Evolutionary conservation across 192 early-diverging fungal species (phyloP).

Genomic region (Backusella mclennaniae): DNA sequence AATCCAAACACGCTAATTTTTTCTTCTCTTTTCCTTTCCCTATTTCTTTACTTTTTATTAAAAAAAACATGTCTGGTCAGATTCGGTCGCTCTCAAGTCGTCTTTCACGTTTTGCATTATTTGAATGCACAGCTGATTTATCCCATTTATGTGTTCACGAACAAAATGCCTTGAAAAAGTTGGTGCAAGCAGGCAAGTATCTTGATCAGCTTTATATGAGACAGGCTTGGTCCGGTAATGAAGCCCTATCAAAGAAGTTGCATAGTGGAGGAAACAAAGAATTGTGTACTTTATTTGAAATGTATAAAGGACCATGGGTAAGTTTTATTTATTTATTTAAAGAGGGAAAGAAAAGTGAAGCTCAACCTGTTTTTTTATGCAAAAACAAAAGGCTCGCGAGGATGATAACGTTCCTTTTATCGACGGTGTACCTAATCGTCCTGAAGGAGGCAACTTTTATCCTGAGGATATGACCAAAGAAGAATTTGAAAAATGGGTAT

Average conservation of each 20-base stretch:
- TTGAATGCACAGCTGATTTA: conserved; percentile 56
- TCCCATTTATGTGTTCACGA: conserved; percentile 56
- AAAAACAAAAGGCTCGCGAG: conserved; percentile 36
- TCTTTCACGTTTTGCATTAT: conserved; percentile 47
- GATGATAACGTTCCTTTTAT: conserved; percentile 56
- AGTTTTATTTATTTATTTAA: conserved; percentile 1
- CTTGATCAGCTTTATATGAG: conserved; percentile 61
- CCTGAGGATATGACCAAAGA: conserved; percentile 66
- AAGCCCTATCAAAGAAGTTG: conserved; percentile 50
- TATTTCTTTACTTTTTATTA: background rate
- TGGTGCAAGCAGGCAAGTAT: conserved; percentile 59
- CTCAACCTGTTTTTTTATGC: conserved; percentile 13
- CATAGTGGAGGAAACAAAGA: conserved; percentile 38
- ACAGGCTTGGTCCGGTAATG: conserved; percentile 66
- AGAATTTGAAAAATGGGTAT: conserved; percentile 60
- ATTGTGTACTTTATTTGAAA: conserved; percentile 50
- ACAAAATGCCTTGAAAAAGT: conserved; percentile 56
- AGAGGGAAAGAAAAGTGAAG: background rate
- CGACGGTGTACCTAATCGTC: conserved; percentile 37
- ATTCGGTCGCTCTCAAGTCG: conserved; percentile 25
- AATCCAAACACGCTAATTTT: background rate
- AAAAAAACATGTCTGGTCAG: conserved; percentile 3
- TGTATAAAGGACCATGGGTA: conserved; percentile 71
- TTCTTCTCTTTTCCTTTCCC: background rate
- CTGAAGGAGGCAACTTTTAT: conserved; percentile 66